Conservation (phyloP, 495 filamentous ascomycete species). For the Xylaria grammica region DNA sequence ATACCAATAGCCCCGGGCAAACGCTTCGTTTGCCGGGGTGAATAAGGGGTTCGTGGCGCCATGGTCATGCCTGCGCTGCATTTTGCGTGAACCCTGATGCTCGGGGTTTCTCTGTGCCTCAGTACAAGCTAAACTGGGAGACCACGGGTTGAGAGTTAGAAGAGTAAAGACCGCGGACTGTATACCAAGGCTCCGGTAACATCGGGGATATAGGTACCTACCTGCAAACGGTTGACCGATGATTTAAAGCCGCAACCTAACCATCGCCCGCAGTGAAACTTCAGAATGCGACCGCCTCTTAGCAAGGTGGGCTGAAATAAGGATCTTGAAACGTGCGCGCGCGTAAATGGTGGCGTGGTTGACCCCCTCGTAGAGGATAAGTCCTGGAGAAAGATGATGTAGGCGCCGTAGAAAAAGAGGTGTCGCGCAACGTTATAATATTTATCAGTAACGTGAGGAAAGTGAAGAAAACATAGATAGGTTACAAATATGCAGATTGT, state of each 20-base stretch:
- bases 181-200: background rate
- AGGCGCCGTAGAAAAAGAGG: background rate
- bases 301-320: background rate
- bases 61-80: constrained; percentile 33
- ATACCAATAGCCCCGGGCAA: constrained; percentile 58
- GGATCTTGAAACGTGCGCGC: background rate
- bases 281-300: background rate
- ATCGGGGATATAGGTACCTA: background rate
- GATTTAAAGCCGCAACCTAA: background rate
- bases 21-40: constrained; percentile 43
- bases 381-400: background rate
- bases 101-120: background rate
- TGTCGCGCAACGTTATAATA: background rate
- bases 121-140: background rate
- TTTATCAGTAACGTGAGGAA: too few relatives aligned
- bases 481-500: background rate
- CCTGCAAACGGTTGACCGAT: background rate
- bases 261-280: background rate
- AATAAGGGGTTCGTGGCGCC: constrained; percentile 35
- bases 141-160: background rate
- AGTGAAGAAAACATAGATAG: background rate
- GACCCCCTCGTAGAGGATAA: background rate
- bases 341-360: background rate
- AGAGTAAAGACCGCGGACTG: background rate
- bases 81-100: constrained; percentile 26